Evolutionary conservation across 495 filamentous ascomycete genomes (phyloP), one percentile per base, ranked within the genome.

Genomic region (Pyrenula aspistea): DNA sequence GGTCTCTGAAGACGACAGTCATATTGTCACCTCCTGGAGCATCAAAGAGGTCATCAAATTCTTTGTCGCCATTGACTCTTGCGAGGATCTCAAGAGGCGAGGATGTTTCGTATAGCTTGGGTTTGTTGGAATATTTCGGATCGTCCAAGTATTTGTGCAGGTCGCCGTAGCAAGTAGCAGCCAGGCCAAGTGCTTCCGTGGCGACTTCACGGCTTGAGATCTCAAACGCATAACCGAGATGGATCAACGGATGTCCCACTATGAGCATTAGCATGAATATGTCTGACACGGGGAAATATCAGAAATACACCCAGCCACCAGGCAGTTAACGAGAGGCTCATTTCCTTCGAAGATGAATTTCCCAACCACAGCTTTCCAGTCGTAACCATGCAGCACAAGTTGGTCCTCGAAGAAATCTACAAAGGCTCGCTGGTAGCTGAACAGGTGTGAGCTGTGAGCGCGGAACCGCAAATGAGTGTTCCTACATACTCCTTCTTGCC

Each of bases 371-470:
- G 73, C 68, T 64, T 85, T 89, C 91, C 91, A 96, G 67, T 93
- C 80, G 69, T 95, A 96, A 42, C 79, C 76, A 55, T 83, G 75
- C 24, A 78, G 77, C 3, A 85, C 89, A 49, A 96, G 69, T 58
- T 87, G 78, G 66, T 96, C 91, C 65, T 96, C 91, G 63, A 93
- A 96, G 62, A 90, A 94, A 66, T 96, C 88, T 20, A 96, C 72
- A 64, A 83, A 96, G 2, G 92, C 91, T 24, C 94, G 77, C 65
- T 99, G 87, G 65, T 95, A 95, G 56, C 82, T 85, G 15, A 42
- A 42, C 31, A 15, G 4, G 4, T 42, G 31, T 42, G 31, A 42
- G 31, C 31, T 8, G 15, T 42, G 15, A 25, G 56, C 53, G 15
- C 15, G 22, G 49, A 36, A 12, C 22, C 47, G n/a, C 25, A 49